A percentile compares a stretch with the other conserved stretches of the same genome.
phyloP scores from a whole-genome alignment of 2,329 filamentous ascomycete species.

The Pseudogymnoascus sp. region DNA sequence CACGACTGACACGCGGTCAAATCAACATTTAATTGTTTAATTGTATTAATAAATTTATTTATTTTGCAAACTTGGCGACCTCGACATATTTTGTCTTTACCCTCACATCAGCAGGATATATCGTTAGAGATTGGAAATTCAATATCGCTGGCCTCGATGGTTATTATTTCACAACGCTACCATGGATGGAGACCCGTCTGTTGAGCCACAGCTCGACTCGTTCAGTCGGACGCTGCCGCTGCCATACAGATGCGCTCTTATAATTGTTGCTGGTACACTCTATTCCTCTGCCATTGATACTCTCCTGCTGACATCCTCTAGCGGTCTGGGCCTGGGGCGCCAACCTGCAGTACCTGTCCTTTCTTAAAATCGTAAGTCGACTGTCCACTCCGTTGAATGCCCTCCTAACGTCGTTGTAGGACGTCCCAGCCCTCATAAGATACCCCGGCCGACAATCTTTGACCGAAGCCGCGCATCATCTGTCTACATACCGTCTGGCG shows the following conservation, averaged over 20 bases:
- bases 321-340: slow-evolving; percentile 92
- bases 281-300: not conserved
- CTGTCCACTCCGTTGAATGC: not conserved
- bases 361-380: slow-evolving; percentile 62
- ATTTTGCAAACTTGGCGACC: not conserved
- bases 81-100: not conserved
- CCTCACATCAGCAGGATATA: not conserved
- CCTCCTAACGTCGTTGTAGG: slow-evolving; percentile 37
- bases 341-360: slow-evolving; percentile 81
- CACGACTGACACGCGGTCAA: slow-evolving; percentile 8
- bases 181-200: slow-evolving; percentile 70
- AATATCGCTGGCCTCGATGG: slow-evolving; percentile 2
- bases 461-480: slow-evolving; percentile 67
- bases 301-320: slow-evolving; percentile 33
- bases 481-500: slow-evolving; percentile 80
- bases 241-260: slow-evolving; percentile 81
- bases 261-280: slow-evolving; percentile 70
- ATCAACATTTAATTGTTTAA: not conserved
- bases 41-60: not conserved
- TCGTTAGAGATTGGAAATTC: not conserved
- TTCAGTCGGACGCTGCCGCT: slow-evolving; percentile 84
- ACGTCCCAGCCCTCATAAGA: slow-evolving; percentile 78
- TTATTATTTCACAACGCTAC: slow-evolving; percentile 18
- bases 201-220: slow-evolving; percentile 68
- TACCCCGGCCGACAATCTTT: slow-evolving; percentile 71